These are phyloP conservation scores for Lathyrus sativus DNA, from an alignment of 306 rosid genomes.

Conservation along the genomic window DNA sequence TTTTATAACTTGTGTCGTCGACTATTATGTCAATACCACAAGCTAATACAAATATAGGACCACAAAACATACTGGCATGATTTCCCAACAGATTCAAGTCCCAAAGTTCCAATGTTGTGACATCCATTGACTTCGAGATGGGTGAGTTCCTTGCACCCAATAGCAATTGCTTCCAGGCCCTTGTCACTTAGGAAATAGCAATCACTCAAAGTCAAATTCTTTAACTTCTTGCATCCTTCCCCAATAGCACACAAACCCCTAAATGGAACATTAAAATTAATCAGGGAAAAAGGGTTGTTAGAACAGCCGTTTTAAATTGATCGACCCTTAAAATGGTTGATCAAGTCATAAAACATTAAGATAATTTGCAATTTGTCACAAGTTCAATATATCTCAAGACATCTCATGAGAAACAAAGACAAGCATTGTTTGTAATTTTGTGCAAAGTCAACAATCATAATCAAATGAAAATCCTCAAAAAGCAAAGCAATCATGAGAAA, in stretches of 20 bases:
- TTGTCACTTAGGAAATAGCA: conserved; percentile 85
- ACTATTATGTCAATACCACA: conserved; percentile 20
- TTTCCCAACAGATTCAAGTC: conserved; percentile 81
- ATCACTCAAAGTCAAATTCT: conserved; percentile 78
- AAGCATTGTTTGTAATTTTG: conserved; percentile 4
- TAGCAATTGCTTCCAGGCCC: conserved; percentile 91
- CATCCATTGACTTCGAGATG: conserved; percentile 97
- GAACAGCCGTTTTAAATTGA: conserved; percentile 31
- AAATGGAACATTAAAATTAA: conserved; percentile 34
- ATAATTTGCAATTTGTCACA: conserved; percentile 6
- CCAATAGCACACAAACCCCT: conserved; percentile 85
- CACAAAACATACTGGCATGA: conserved; percentile 72
- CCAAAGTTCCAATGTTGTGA: conserved; percentile 86
- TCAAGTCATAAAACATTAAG: neutral
- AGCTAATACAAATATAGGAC: conserved; percentile 18
- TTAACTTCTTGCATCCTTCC: conserved; percentile 86
- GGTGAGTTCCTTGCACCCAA: conserved; percentile 85
- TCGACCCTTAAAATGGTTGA: conserved; percentile 18
- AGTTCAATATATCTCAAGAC: neutral
- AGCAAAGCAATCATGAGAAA: conserved; percentile 24
- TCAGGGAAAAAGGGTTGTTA: neutral
- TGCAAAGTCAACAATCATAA: conserved; percentile 17
- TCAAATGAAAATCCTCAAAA: conserved; percentile 25
- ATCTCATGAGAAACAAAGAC: neutral
- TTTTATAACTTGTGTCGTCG: conserved; percentile 12